Evolutionary conservation across 495 filamentous ascomycete genomes (phyloP).

Genomic region (Lineolata rhizophorae): DNA sequence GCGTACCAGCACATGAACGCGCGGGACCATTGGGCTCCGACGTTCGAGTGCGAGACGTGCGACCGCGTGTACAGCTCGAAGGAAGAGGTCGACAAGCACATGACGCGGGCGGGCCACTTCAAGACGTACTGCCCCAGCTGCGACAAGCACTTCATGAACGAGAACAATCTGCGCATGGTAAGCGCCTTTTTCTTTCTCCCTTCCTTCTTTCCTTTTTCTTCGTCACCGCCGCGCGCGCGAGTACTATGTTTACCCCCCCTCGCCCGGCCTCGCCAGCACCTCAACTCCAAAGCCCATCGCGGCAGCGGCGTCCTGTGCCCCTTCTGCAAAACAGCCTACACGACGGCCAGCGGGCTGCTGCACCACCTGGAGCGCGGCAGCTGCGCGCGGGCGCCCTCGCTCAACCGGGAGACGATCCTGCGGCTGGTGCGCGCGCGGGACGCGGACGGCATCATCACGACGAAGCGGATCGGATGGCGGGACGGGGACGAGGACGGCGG

Average conservation of each 20-base stretch:
- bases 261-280: too few species aligned
- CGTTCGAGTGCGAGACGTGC: conserved; percentile 21
- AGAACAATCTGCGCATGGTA: conserved; percentile 22
- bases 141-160: conserved; percentile 17
- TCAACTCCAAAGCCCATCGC: too few species aligned
- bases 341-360: conserved; percentile 20
- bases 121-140: conserved; percentile 21
- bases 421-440: conserved; percentile 27
- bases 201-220: too few species aligned
- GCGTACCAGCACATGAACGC: conserved; percentile 8
- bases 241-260: too few species aligned
- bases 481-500: too few species aligned
- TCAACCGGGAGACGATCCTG: conserved; percentile 25
- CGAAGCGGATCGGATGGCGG: conserved; percentile 19
- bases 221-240: too few species aligned
- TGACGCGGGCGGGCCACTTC: conserved; percentile 17
- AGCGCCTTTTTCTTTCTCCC: not conserved
- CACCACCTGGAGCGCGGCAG: conserved; percentile 26
- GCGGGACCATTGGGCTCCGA: conserved; percentile 14
- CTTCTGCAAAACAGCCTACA: too few species aligned
- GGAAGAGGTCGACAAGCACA: conserved; percentile 17
- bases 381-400: conserved; percentile 15
- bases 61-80: conserved; percentile 10
- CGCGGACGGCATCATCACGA: conserved; percentile 21
- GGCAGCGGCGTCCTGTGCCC: too few species aligned